These are phyloP conservation scores for Boletus coccyginus DNA, from an alignment of 768 basidiomycete species.

Conservation along the genomic window DNA sequence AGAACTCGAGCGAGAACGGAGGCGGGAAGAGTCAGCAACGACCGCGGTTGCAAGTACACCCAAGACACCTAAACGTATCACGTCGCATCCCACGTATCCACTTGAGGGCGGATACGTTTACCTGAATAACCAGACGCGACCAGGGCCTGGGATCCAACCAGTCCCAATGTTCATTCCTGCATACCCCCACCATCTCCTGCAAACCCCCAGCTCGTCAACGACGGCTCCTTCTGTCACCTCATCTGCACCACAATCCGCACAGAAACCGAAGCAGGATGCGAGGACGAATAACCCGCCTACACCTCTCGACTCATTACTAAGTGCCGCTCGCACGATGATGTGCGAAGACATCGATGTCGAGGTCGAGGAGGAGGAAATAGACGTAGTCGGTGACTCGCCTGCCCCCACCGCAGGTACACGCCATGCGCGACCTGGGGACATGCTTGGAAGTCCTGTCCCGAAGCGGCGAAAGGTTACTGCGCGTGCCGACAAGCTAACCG, in stretches of 20 bases:
- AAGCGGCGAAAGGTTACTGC: slow-evolving; percentile 35
- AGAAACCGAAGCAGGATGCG: slow-evolving; percentile 16
- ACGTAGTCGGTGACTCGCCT: slow-evolving; percentile 21
- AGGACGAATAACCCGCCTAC: slow-evolving; percentile 36
- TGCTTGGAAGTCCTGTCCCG: slow-evolving; percentile 36
- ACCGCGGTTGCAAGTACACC: slow-evolving; percentile 22
- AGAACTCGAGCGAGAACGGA: slow-evolving; percentile 31
- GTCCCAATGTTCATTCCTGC: slow-evolving; percentile 32
- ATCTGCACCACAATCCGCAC: slow-evolving; percentile 14
- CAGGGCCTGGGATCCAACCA: slow-evolving; percentile 26
- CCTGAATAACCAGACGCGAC: slow-evolving; percentile 24
- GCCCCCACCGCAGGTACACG: slow-evolving; percentile 24
- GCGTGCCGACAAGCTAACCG: slow-evolving; percentile 9
- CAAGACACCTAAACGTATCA: slow-evolving; percentile 30
- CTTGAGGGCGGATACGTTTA: slow-evolving; percentile 30
- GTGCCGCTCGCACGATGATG: slow-evolving; percentile 59
- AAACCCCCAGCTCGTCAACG: slow-evolving; percentile 33
- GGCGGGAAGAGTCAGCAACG: slow-evolving; percentile 22
- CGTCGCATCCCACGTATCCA: slow-evolving; percentile 25
- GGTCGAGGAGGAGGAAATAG: slow-evolving; percentile 29
- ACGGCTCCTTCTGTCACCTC: slow-evolving; percentile 27
- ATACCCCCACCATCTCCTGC: slow-evolving; percentile 27
- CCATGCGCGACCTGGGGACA: slow-evolving; percentile 23
- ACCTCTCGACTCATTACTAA: slow-evolving; percentile 58
- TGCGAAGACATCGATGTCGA: slow-evolving; percentile 32